Base-by-base conservation (phyloP, 306 rosid species). In the Trifolium pratense region DNA sequence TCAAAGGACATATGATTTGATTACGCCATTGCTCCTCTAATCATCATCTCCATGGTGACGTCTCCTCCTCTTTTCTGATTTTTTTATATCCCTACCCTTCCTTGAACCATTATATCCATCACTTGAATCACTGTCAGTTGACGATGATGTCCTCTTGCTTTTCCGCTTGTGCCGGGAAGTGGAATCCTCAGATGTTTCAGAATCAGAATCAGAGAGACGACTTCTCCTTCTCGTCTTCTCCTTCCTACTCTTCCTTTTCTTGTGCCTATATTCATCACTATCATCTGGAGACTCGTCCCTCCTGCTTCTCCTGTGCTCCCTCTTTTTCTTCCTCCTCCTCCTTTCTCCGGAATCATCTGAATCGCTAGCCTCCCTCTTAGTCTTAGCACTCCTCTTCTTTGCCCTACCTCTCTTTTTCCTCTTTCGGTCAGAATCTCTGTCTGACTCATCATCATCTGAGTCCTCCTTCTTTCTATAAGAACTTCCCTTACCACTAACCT, bases 351-450 rank as follows among this genome's bases (percentile, higher is more conserved):
- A 90, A 59, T 89, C 87, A 82, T 90, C 96, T 0, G 91, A 93
- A 67, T 83, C 93, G 52, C 90, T 85, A 42, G 58, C 79, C 14
- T 68, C 83, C 73, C 91, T 89, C 81, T 74, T 87, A 49, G 77
- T 89, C 85, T 78, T 87, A 49, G 78, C 64, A 66, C 88, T 85
- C 81, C 92, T 89, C 84, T 81, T 90, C 83, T 90, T 90, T 21
- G 93, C 86, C 82, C 93, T 84, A n/a, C 97, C 96, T 81, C 97
- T 90, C 84, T 84, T 92, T 66, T 74, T 84, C 74, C 82, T 87
- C 85, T 81, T 79, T 80, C 81, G 75, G 70, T 78, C 84, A 36
- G 89, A 86, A 66, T 81, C 86, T 37, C 77, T 37, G 80, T 79
- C 87, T 0, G 87, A 85, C 18, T 20, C 88, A 65, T 86, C 91